A percentile compares a stretch with the other conserved stretches of the same genome.
Conservation (phyloP, 108 stramenopile genomes). For the Parietichytrium sp. region DNA sequence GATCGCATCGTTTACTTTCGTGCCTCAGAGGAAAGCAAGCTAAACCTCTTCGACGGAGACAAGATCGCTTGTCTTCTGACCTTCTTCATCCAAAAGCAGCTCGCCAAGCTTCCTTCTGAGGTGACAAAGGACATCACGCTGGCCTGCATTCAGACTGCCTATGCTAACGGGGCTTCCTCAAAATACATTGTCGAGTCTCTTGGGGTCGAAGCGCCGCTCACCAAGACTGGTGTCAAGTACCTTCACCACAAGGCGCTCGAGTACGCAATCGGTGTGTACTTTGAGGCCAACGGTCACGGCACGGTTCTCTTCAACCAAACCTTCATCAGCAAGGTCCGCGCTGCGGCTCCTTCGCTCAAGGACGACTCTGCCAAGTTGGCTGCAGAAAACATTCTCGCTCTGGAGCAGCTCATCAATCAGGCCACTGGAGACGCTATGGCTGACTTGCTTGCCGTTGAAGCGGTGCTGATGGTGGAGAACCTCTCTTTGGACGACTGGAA, state of each 20-base stretch:
- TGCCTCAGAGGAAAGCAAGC: constrained; percentile 48
- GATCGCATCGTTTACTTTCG: constrained; percentile 94
- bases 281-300: constrained; percentile 99
- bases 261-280: constrained; percentile 98
- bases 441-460: constrained; percentile 88
- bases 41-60: constrained; percentile 89
- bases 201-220: background rate
- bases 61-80: constrained; percentile 86
- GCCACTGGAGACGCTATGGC: constrained; percentile 94
- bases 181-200: constrained; percentile 64
- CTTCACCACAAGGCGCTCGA: constrained; percentile 85
- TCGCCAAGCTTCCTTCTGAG: background rate
- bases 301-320: constrained; percentile 83
- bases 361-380: constrained; percentile 38
- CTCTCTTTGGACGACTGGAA: constrained; percentile 76
- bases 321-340: constrained; percentile 46
- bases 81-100: constrained; percentile 66
- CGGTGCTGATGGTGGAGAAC: constrained; percentile 66
- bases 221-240: constrained; percentile 89
- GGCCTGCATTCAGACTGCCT: constrained; percentile 97
- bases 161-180: constrained; percentile 95
- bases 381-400: constrained; percentile 53
- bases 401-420: constrained; percentile 80
- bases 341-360: background rate
- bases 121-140: constrained; percentile 46